Evolutionary conservation across 208 protist genomes (phyloP).

Genomic region (Wallacemonas sp.): DNA sequence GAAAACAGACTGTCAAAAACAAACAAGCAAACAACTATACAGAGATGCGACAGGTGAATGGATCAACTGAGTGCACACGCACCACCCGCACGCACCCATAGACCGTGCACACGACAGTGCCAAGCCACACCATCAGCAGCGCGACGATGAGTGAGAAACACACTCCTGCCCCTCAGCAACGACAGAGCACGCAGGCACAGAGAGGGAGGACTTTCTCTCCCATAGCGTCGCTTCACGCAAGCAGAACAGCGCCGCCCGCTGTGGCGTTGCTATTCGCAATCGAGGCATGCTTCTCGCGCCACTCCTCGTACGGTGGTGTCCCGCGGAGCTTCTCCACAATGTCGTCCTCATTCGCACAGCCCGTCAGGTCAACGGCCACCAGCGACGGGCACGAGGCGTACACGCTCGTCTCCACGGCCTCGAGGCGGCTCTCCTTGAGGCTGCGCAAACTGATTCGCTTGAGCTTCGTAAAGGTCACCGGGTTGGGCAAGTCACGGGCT

Average conservation of each 20-base stretch:
- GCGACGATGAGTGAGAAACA: too few species aligned
- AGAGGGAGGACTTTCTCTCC: neutral
- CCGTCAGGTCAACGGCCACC: constrained; percentile 17
- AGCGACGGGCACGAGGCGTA: constrained; percentile 29
- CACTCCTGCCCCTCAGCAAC: too few species aligned
- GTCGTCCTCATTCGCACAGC: constrained; percentile 15
- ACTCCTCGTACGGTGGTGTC: constrained; percentile 23
- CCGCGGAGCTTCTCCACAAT: constrained; percentile 17
- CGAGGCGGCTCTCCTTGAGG: constrained; percentile 12
- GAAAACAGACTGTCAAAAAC: neutral
- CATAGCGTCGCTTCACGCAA: neutral
- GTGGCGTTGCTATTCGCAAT: constrained; percentile 24
- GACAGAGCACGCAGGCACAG: neutral
- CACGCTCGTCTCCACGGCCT: constrained; percentile 18
- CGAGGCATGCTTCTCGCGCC: constrained; percentile 17
- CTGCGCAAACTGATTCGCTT: constrained; percentile 19
- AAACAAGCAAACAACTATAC: neutral
- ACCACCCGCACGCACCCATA: too few species aligned
- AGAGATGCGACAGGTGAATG: neutral
- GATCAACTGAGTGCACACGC: neutral
- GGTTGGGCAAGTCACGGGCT: neutral
- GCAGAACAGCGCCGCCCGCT: neutral
- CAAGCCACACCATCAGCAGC: too few species aligned
- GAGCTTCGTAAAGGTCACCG: constrained; percentile 16
- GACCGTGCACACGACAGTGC: too few species aligned